Conservation (phyloP, 768 basidiomycete species). For the Dacryopinax primogenitus region DNA sequence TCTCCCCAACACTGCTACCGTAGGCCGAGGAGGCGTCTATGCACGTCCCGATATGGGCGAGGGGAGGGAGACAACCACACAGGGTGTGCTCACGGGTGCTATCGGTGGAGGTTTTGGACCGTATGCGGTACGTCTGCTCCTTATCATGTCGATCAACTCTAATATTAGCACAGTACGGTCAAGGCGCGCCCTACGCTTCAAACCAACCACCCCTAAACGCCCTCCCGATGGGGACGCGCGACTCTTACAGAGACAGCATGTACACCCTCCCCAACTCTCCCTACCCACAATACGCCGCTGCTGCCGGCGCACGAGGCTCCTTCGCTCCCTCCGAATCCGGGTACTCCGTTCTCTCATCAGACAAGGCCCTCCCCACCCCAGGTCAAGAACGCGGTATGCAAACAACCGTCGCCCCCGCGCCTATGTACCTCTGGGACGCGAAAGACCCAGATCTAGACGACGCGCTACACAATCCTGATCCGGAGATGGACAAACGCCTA, state of each 20-base stretch:
- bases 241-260: constrained; percentile 3
- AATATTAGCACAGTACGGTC: neutral
- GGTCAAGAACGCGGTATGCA: constrained; percentile 29
- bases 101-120: constrained; percentile 77
- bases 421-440: constrained; percentile 18
- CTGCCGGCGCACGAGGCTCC: neutral
- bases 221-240: neutral
- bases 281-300: constrained; percentile 13
- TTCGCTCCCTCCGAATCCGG: constrained; percentile 6
- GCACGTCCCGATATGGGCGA: neutral
- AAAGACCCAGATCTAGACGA: constrained; percentile 83
- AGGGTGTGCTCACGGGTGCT: constrained; percentile 64
- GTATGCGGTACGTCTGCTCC: constrained; percentile 49
- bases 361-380: constrained; percentile 15
- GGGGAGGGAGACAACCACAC: constrained; percentile 43
- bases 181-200: neutral
- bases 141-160: neutral
- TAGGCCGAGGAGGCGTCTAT: neutral
- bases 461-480: constrained; percentile 74
- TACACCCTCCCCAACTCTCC: constrained; percentile 5
- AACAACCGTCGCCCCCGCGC: constrained; percentile 29
- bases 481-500: constrained; percentile 48
- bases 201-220: neutral
- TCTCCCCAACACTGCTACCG: neutral
- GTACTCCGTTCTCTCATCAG: constrained; percentile 1